Evolutionary conservation across 1,284 basidiomycete genomes (phyloP), one percentile per base, ranked within the genome.

Genomic region (Flammula alnicola): DNA sequence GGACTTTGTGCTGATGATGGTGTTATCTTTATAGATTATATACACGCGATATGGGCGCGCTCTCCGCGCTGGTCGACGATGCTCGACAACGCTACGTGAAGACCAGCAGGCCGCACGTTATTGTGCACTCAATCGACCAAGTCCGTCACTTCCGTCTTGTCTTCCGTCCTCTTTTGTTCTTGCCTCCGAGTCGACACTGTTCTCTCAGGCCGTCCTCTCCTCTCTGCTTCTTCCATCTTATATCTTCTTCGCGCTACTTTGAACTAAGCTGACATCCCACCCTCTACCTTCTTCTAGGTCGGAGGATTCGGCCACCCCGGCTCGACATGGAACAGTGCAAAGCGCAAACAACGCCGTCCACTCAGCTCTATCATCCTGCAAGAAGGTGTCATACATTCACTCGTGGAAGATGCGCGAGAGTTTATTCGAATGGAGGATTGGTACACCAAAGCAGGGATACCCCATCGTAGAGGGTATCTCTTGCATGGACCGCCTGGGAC

Each of bases 401-500:
- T 84, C 3, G 61, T 81, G 6, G 58, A 68, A 12, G 81, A 84
- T 54, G 75, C 75, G 0, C 64, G 66, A 10, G 80, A 82, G 40
- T 83, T 84, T 53, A 58, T 82, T 11, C 62, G 66, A 12, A 69
- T 71, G 3, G 79, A 81, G 53, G 65, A 70, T n/a, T 83, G 79
- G 79, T 81, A 80, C 58, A 61, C 62, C 33, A 67, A 74, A 39
- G 74, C 78, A 4, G 81, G 81, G 0, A 81, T 83, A 43, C 81
- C 81, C 0, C 75, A 80, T 59, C 70, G 77, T 14, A 66, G 80
- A 36, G 81, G 81, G 1, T 82, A 81, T 56, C 63, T 83, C 12
- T 64, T 84, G 10, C 69, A 79, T 61, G 80, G 81, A 2, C 77
- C 76, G 32, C 78, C 79, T 11, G 79, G 79, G 5, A 77, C 77